A percentile compares a stretch with the other conserved stretches of the same genome.
Evolutionary conservation across 371 early-diverging fungal genomes (phyloP).

Genomic region (Mortierella sp.): DNA sequence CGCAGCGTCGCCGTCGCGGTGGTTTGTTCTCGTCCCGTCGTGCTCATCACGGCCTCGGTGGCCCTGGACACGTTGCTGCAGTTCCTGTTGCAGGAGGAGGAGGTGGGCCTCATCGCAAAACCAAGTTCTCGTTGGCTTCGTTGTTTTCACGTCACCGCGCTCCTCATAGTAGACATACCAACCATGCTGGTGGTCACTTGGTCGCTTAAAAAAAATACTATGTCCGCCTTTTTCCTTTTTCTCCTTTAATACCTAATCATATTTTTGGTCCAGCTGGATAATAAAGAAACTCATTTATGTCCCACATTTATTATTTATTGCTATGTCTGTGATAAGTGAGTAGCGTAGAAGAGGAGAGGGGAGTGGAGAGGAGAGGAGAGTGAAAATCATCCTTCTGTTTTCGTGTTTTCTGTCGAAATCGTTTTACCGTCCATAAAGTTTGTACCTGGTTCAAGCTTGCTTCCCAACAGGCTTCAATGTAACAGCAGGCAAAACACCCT

Average conservation of each 20-base stretch:
- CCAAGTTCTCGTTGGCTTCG: constrained; percentile 8
- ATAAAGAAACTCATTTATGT: too few species aligned
- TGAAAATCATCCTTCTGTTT: not conserved
- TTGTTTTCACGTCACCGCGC: constrained; percentile 5
- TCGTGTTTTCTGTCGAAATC: too few species aligned
- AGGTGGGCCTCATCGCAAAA: not conserved
- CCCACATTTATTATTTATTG: too few species aligned
- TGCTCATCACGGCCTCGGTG: too few species aligned
- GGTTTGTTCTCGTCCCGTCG: not conserved
- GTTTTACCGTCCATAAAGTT: too few species aligned
- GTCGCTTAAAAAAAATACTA: not conserved
- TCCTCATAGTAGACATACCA: too few species aligned
- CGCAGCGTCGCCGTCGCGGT: not conserved
- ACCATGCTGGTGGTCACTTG: not conserved
- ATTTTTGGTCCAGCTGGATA: too few species aligned
- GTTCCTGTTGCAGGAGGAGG: not conserved
- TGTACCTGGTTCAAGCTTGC: not conserved
- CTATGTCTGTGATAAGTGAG: too few species aligned
- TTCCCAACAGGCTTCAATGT: not conserved
- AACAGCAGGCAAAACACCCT: constrained; percentile 6
- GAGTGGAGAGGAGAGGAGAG: not conserved
- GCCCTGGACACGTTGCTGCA: not conserved
- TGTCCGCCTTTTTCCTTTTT: not conserved
- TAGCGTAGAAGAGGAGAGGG: not conserved
- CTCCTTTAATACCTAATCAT: not conserved